Evolutionary conservation across 129 eudicot genomes (phyloP).

Genomic region (Lactuca sativa): DNA sequence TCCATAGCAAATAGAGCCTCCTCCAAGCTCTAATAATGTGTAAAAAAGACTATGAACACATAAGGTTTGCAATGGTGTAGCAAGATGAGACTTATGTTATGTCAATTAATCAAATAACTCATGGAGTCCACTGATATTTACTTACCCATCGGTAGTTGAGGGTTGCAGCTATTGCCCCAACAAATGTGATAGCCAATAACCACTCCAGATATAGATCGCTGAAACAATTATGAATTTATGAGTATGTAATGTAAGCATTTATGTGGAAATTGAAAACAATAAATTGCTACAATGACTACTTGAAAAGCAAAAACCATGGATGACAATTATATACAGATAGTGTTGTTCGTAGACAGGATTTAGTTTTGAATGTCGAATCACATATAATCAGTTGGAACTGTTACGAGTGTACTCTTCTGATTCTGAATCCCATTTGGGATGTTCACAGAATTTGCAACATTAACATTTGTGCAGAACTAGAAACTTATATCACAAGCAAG

Average conservation of each 20-base stretch:
- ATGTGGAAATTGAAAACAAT: neutral
- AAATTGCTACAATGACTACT: neutral
- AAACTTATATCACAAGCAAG: neutral
- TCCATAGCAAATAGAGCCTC: slow-evolving; percentile 79
- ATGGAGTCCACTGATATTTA: neutral
- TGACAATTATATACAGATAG: neutral
- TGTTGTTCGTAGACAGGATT: neutral
- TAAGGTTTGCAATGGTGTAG: too few species aligned
- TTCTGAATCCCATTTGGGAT: neutral
- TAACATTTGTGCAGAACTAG: neutral
- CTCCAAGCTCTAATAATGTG: slow-evolving; percentile 56
- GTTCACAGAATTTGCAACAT: neutral
- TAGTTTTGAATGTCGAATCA: neutral
- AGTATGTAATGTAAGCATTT: neutral
- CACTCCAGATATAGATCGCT: slow-evolving; percentile 87
- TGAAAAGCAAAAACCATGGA: neutral
- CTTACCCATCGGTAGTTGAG: slow-evolving; percentile 93
- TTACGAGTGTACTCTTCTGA: neutral
- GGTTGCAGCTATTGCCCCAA: slow-evolving; percentile 86
- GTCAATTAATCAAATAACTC: neutral
- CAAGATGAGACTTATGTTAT: too few species aligned
- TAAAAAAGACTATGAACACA: slow-evolving; percentile 8
- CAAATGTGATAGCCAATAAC: slow-evolving; percentile 82
- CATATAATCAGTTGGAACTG: neutral
- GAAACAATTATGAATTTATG: slow-evolving; percentile 22